Percentiles rank a stretch among this genome's conserved stretches.
These are phyloP conservation scores for Lyophyllum decastes DNA, from an alignment of 768 basidiomycete genomes.

Conservation along the genomic window DNA sequence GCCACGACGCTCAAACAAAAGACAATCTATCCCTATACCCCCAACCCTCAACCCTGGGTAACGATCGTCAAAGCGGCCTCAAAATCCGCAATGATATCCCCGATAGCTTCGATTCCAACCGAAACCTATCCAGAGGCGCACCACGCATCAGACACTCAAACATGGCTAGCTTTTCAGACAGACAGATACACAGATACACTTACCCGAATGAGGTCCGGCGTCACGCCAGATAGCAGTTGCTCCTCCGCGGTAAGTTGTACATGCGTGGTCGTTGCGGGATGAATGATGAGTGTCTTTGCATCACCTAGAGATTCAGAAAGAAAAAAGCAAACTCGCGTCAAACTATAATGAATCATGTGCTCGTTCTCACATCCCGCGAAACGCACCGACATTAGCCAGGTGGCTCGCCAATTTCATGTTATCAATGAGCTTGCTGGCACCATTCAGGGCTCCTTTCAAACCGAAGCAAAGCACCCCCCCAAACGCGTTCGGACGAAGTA, in stretches of 20 bases:
- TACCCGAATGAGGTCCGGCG: constrained; percentile 75
- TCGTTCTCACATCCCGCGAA: no score
- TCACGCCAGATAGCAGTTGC: constrained; percentile 66
- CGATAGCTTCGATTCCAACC: constrained; percentile 32
- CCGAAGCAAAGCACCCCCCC: constrained; percentile 84
- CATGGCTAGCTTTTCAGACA: no score
- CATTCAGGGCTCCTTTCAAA: constrained; percentile 54
- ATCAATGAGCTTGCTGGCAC: constrained; percentile 67
- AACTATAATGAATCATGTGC: no score
- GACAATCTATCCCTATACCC: no score
- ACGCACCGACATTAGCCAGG: constrained; percentile 70
- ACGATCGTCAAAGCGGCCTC: constrained; percentile 10
- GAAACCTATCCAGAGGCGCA: constrained; percentile 29
- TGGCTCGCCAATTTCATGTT: constrained; percentile 69
- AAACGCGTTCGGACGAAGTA: constrained; percentile 55
- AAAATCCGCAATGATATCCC: constrained; percentile 43
- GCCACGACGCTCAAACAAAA: no score
- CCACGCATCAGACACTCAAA: no score
- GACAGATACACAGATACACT: constrained; percentile 12
- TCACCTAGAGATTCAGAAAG: constrained; percentile 37
- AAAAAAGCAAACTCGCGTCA: no score
- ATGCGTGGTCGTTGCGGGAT: constrained; percentile 79
- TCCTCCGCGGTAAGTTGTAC: constrained; percentile 65
- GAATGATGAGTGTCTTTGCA: constrained; percentile 81
- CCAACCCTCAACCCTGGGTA: no score